Conservation (phyloP, 257 asterid species). For the Echium plantagineum region DNA sequence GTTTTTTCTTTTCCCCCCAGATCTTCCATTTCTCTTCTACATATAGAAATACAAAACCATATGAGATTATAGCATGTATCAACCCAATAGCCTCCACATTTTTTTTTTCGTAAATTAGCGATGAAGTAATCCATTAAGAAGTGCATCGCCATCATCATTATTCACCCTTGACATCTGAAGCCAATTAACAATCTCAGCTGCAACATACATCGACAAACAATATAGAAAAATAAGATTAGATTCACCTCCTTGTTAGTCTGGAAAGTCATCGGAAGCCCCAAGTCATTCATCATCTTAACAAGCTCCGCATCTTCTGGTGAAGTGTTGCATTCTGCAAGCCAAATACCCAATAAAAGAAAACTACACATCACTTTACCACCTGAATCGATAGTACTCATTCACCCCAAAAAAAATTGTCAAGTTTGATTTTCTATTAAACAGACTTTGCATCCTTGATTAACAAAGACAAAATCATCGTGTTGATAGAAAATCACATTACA, state of each 20-base stretch:
- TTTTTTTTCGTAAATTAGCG: no score
- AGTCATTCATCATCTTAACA: constrained; percentile 37
- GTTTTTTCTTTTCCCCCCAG: constrained; percentile 33
- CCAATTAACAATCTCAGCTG: background rate
- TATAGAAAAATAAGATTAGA: background rate
- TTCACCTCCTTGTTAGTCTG: constrained; percentile 64
- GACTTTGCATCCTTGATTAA: no score
- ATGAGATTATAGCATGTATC: background rate
- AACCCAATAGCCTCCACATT: background rate
- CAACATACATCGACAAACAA: background rate
- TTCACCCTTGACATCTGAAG: background rate
- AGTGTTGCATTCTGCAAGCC: constrained; percentile 27
- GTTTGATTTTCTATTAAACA: no score
- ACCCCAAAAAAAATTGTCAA: no score
- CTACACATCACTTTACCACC: background rate
- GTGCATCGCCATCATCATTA: background rate
- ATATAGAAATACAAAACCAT: constrained; percentile 13
- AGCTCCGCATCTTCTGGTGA: constrained; percentile 43
- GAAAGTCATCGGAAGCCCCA: constrained; percentile 87
- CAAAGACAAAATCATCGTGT: no score
- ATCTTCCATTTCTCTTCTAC: constrained; percentile 31
- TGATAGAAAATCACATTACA: no score
- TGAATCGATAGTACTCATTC: background rate
- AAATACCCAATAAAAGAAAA: constrained; percentile 8
- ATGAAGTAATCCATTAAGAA: no score